A percentile compares a stretch with the other conserved stretches of the same genome.
Conservation (phyloP, 768 basidiomycete genomes). For the Termitomyces sp. region DNA sequence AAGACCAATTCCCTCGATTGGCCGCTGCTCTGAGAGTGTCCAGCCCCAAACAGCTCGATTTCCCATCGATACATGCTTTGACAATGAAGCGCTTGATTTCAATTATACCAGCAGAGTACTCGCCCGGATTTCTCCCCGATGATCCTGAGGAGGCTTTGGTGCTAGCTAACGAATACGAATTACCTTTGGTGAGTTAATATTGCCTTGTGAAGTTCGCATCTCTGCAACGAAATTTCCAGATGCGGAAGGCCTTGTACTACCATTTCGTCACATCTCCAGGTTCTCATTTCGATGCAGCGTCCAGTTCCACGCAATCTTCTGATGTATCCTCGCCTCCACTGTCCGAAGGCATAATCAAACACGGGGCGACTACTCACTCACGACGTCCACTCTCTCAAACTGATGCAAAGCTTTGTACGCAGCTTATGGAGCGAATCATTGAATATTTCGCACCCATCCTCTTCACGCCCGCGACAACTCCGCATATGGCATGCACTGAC, state of each 20-base stretch:
- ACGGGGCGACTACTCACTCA: constrained; percentile 10
- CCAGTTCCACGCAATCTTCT: constrained; percentile 1
- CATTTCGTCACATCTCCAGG: constrained; percentile 47
- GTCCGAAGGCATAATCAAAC: constrained; percentile 2
- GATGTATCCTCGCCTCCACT: constrained; percentile 3
- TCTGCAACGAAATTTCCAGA: constrained; percentile 29
- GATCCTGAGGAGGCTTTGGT: constrained; percentile 53
- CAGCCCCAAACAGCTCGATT: constrained; percentile 52
- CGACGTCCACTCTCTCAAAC: constrained; percentile 23
- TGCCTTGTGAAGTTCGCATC: not conserved
- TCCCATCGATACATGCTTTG: constrained; percentile 49
- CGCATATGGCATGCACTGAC: constrained; percentile 75
- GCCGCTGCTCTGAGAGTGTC: constrained; percentile 59
- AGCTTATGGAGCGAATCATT: constrained; percentile 56
- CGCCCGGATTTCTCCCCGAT: constrained; percentile 40
- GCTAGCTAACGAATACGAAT: constrained; percentile 46
- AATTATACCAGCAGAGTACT: constrained; percentile 50
- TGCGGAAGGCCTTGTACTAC: constrained; percentile 65
- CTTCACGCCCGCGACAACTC: constrained; percentile 68
- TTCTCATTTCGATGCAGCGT: constrained; percentile 8
- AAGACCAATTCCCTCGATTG: constrained; percentile 34
- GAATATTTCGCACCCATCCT: constrained; percentile 69
- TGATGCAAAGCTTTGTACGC: constrained; percentile 40
- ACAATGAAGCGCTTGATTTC: constrained; percentile 41
- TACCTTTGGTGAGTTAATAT: constrained; percentile 45